Evolutionary conservation across 2,329 filamentous ascomycete species (phyloP).

Genomic region (Colletotrichum sp.): DNA sequence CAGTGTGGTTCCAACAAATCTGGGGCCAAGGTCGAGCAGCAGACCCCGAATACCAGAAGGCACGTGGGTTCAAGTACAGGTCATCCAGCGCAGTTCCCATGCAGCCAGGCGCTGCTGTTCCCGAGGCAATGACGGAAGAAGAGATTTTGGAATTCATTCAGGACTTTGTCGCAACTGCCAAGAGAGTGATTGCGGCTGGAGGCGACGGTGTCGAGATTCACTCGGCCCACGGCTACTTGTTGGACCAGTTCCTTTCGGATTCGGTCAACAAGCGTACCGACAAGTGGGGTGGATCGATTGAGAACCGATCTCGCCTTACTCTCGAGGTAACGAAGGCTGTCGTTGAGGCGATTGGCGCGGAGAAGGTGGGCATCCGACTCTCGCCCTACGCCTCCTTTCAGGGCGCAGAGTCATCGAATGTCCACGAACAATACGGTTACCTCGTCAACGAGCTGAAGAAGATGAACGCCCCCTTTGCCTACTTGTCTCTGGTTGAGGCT

Average conservation of each 20-base stretch:
- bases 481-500: conserved; percentile 31
- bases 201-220: conserved; percentile 67
- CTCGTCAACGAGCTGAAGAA: conserved; percentile 29
- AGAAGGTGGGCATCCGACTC: conserved; percentile 44
- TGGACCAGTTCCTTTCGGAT: conserved; percentile 60
- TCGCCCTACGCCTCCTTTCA: conserved; percentile 32
- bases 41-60: conserved; percentile 1
- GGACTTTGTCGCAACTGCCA: conserved; percentile 54
- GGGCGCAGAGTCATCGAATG: conserved; percentile 23
- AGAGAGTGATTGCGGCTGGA: conserved; percentile 60
- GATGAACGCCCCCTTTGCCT: conserved; percentile 26
- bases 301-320: conserved; percentile 50
- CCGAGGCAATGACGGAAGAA: conserved; percentile 63
- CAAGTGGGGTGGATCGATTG: conserved; percentile 52
- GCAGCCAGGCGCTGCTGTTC: conserved; percentile 27
- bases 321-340: conserved; percentile 46
- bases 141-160: conserved; percentile 66
- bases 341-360: conserved; percentile 25
- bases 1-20: conserved; percentile 27
- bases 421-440: conserved; percentile 25
- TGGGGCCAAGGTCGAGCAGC: conserved; percentile 19
- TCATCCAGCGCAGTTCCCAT: conserved; percentile 11
- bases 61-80: neutral
- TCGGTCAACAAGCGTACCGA: conserved; percentile 46
- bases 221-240: conserved; percentile 58